Base-by-base conservation (phyloP, 1,139 yeast genomes). In the Debaryomyces sp. region DNA sequence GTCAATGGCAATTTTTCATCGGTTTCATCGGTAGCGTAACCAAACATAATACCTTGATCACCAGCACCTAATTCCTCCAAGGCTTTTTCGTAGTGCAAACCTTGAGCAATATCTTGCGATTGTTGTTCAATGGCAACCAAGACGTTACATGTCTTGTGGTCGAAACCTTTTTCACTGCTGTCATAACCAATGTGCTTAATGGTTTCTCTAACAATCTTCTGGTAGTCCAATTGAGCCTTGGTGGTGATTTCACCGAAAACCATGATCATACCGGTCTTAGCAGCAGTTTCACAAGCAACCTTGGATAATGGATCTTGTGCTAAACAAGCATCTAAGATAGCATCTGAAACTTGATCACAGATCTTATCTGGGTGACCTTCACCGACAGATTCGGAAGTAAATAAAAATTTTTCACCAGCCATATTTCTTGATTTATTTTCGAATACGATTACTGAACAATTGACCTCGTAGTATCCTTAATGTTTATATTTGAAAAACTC, bases 31-130 rank as follows among this genome's bases (percentile, higher is more conserved):
- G 99, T 87, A 63, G 99, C 99, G 77, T 94, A 94, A 75, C 99
- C 99, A 71, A 94, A 94, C 99, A 94, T 94, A 73, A 94, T 94
- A 85, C 99, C 98, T 80, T 94, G 99, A 80, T 94, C 99, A 86
- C 99, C 99, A 59, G 99, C 99, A 74, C 99, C 99, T 68, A 94
- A 85, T 53, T 94, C 96, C 81, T 94, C 99, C 61, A 94, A 81
- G 53, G 97, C 95, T 78, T 91, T 84, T 74, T 94, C 97, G 77
- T 88, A 89, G 77, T 94, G 99, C 68, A 94, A 85, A 82, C 99
- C 99, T 80, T 94, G 98, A 56, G 99, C 99, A 64, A 94, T 94
- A 78, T 94, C 99, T 62, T 96, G 96, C 50, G 98, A 91, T 79
- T 94, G 99, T 79, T 94, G 98, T 81, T 94, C 99, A 74, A 94